Evolutionary conservation across 257 asterid species (phyloP).

Genomic region (Gynochthodes officinalis): DNA sequence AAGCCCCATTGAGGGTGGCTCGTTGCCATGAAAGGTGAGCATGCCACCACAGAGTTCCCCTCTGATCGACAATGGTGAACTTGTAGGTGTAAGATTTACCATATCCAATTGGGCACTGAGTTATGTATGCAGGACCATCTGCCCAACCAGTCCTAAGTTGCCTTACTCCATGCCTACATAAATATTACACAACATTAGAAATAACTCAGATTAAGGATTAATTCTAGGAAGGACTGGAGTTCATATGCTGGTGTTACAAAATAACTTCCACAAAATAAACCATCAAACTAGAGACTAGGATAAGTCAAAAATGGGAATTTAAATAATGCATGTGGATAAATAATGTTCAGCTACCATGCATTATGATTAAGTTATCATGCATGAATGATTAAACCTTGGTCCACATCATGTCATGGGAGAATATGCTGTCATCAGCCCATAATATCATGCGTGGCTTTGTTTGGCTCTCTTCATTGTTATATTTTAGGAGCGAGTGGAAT

Average conservation of each 20-base stretch:
- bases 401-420: neutral
- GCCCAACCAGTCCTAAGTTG: slow-evolving; percentile 77
- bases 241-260: neutral
- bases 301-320: slow-evolving; percentile 2
- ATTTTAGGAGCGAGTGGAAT: too few relatives aligned
- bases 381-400: neutral
- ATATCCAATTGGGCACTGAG: slow-evolving; percentile 67
- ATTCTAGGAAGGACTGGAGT: neutral
- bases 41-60: slow-evolving; percentile 88
- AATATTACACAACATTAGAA: neutral
- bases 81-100: slow-evolving; percentile 53
- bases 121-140: slow-evolving; percentile 79
- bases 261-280: neutral
- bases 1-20: slow-evolving; percentile 73
- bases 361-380: neutral
- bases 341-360: neutral
- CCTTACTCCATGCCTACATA: slow-evolving; percentile 69
- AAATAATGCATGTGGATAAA: neutral
- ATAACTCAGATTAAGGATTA: neutral
- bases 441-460: neutral
- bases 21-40: slow-evolving; percentile 88
- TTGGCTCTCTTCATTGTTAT: too few relatives aligned
- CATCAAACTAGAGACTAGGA: neutral
- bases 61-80: slow-evolving; percentile 48
- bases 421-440: neutral